Percentiles rank a stretch among this genome's conserved stretches.
Evolutionary conservation across 78 protist species (phyloP).

Genomic region (Acrasis kona): DNA sequence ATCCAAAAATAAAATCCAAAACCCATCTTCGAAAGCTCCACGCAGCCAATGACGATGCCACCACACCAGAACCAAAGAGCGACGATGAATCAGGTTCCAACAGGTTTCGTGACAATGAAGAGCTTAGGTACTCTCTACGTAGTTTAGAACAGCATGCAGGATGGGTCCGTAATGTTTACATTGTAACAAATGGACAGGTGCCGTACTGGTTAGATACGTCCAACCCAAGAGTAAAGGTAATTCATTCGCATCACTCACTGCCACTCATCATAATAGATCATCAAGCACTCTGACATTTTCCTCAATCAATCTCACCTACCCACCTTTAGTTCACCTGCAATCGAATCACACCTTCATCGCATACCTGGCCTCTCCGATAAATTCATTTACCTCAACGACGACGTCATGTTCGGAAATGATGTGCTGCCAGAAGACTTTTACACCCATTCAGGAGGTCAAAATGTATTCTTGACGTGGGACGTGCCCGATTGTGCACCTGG

Average conservation of each 20-base stretch:
- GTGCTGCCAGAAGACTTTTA: conserved; percentile 83
- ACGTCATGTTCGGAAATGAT: conserved; percentile 74
- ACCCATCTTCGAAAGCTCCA: too few species aligned
- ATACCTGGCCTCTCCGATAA: conserved; percentile 83
- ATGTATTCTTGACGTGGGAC: conserved; percentile 76
- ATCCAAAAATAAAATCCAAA: too few species aligned
- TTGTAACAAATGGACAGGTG: conserved; percentile 93
- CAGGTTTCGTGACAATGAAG: conserved; percentile 74
- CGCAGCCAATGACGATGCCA: too few species aligned
- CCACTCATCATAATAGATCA: conserved; percentile 9
- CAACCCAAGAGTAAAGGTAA: conserved; percentile 43
- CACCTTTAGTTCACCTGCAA: conserved; percentile 86
- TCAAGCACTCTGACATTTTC: conserved; percentile 71
- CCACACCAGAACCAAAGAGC: not conserved
- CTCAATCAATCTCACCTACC: conserved; percentile 76
- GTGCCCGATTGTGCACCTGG: conserved; percentile 86
- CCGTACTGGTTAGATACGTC: conserved; percentile 84
- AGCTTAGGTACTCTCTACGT: conserved; percentile 82
- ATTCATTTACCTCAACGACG: conserved; percentile 93
- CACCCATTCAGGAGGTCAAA: conserved; percentile 43
- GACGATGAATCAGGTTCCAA: not conserved
- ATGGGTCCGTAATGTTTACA: conserved; percentile 78
- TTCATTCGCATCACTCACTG: not conserved
- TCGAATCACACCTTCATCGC: conserved; percentile 85
- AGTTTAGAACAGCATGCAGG: conserved; percentile 79